Evolutionary conservation across 1,284 basidiomycete genomes (phyloP), one percentile per base, ranked within the genome.

Genomic region (Ustilago curta): DNA sequence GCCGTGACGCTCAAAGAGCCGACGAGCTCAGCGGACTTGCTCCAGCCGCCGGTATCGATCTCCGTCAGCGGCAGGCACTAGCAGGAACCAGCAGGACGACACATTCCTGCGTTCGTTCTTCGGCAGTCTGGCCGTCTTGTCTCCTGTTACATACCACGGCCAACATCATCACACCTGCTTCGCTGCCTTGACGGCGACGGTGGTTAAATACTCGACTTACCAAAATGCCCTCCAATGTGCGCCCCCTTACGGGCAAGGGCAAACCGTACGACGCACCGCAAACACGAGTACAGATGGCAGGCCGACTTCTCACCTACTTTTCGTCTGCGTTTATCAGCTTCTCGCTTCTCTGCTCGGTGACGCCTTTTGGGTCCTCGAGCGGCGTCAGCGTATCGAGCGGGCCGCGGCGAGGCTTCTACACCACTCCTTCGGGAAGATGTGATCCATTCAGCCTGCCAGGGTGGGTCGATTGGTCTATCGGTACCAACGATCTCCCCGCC

Each of bases 401-500:
- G 8, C 47, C 59, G 47, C 58, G 62, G 44, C 55, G 60, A 8
- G 44, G 59, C 12, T 64, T 31, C 53, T 52, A 31, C 31, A 56
- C 64, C 1, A 63, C 57, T 1, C 43, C 23, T 4, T 69, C 65
- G 4, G 53, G 49, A 16, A 50, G 52, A 32, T 80, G 78, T 48
- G 67, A 77, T 31, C 78, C 78, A 0, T 80, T 80, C 53, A 59
- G 59, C 31, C 63, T 74, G 21, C 78, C 78, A 4, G 78, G 78
- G 5, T 80, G 66, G 61, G 70, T 78, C 19, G 64, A 76, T 44
- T 72, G 65, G 68, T 67, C 78, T 25, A 67, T 70, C 23, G 62
- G 66, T 12, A 61, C 74, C 18, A 59, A 59, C 35, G 70, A 70
- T 11, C 57, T 80, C 8, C 69, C 76, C 4, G 72, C 76, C 18